Evolutionary conservation across 768 basidiomycete genomes (phyloP), one percentile per base, ranked within the genome.

Genomic region (Daedaleopsis sinensis): DNA sequence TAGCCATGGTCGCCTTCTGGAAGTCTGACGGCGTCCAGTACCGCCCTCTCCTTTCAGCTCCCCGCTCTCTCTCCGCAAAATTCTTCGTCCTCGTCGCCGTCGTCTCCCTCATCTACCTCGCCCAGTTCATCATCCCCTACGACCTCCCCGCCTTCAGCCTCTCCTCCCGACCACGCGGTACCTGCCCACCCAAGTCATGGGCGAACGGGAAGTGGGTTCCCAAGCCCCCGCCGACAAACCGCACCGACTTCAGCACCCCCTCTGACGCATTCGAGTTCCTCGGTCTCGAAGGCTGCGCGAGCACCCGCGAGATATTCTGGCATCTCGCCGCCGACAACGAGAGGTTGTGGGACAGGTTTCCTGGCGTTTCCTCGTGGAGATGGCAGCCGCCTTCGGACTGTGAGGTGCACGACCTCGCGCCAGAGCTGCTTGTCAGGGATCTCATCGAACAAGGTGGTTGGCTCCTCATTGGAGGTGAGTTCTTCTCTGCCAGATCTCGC

Each of bases 391-490:
- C 79, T 6, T 66, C 74, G 15, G 59, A 65, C 9, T 88, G 87
- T 65, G 67, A 76, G 1, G 66, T 83, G 36, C 73, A 74, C 12
- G 76, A 77, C 13, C 72, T 85, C 58, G 68, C 78, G 55, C 69
- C 74, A 16, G 78, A 76, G 42, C 73, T 72, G 11, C 72, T 90
- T 50, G 76, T 90, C 46, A 76, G 73, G 58, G 80, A 87, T 62
- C 72, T 90, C 68, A 86, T 88, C 15, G 82, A 88, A 67, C 76
- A 83, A n/a, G 88, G 88, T 13, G 88, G 88, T 2, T 90, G 88
- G 88, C 74, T 89, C 16, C 65, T 90, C 8, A 70, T 89, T 8
- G 88, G 88, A 32, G 86, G 86, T 86, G 68, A 59, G 80, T 73
- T 67, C 57, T 3, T 47, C 35, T 23, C 50, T 51, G 50, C 27